Evolutionary conservation across 164 flowering plant genomes (phyloP).

Genomic region (Euptelea pleiosperma): DNA sequence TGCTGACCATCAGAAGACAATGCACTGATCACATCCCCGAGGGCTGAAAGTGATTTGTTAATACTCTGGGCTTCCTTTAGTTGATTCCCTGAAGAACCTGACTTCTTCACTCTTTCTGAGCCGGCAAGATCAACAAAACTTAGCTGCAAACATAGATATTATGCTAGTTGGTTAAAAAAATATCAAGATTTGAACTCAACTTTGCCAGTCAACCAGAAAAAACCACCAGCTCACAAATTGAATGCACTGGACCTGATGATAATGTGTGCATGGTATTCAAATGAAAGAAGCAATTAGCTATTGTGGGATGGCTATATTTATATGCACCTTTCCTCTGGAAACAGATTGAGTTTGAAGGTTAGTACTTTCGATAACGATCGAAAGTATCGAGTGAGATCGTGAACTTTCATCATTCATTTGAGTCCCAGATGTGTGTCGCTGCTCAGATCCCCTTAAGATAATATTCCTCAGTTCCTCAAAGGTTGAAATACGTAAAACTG

Average conservation of each 20-base stretch:
- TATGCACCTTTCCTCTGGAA: slow-evolving; percentile 86
- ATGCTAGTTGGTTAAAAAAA: neutral
- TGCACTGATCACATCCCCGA: slow-evolving; percentile 97
- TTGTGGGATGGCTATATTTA: neutral
- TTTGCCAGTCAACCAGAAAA: neutral
- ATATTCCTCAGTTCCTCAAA: slow-evolving; percentile 65
- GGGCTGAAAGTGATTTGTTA: slow-evolving; percentile 95
- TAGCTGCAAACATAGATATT: slow-evolving; percentile 52
- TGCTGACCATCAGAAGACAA: slow-evolving; percentile 80
- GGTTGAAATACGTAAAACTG: slow-evolving; percentile 63
- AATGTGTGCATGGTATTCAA: neutral
- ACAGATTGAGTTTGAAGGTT: slow-evolving; percentile 90
- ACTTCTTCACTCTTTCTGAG: slow-evolving; percentile 94
- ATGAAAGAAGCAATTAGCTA: neutral
- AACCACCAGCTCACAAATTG: neutral
- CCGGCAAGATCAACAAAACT: slow-evolving; percentile 99
- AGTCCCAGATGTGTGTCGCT: slow-evolving; percentile 84
- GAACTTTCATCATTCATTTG: slow-evolving; percentile 99
- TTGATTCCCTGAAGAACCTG: slow-evolving; percentile 89
- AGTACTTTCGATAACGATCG: slow-evolving; percentile 86
- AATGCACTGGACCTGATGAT: neutral
- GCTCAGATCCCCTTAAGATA: slow-evolving; percentile 78
- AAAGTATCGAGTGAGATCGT: slow-evolving; percentile 88
- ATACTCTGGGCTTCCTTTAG: slow-evolving; percentile 99
- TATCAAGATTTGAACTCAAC: no score